Conservation (phyloP, 768 basidiomycete genomes). For the Rhodotorula babjevae region DNA sequence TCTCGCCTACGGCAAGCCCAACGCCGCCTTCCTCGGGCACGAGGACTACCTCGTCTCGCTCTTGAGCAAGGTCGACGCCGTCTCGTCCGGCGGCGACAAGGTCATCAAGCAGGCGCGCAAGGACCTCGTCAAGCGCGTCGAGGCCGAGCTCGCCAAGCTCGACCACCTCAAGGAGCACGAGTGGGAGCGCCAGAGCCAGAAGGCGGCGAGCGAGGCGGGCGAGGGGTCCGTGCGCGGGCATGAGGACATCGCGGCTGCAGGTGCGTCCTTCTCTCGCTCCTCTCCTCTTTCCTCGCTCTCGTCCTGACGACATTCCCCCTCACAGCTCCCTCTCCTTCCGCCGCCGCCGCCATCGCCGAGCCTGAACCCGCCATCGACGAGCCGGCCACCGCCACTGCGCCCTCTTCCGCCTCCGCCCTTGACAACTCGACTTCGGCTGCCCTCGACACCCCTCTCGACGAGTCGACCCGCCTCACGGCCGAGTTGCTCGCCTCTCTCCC, state of each 20-base stretch:
- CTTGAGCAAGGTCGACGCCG: slow-evolving; percentile 24
- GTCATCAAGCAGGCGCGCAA: slow-evolving; percentile 30
- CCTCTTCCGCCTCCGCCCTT: background rate
- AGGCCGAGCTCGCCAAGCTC: slow-evolving; percentile 19
- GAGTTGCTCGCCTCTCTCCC: background rate
- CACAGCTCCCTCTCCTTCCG: background rate
- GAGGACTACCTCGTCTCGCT: slow-evolving; percentile 31
- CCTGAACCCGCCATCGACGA: background rate
- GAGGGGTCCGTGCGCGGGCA: background rate
- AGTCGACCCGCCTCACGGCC: background rate
- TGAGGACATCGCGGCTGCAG: background rate
- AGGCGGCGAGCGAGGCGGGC: background rate
- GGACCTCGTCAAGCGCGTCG: slow-evolving; percentile 22
- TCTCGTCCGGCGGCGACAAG: slow-evolving; percentile 22
- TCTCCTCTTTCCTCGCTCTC: background rate
- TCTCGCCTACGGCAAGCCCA: slow-evolving; percentile 58
- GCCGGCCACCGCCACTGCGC: background rate
- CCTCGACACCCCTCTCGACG: background rate
- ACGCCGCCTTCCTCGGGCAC: slow-evolving; percentile 27
- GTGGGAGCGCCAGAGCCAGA: slow-evolving; percentile 20
- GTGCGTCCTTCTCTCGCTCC: background rate
- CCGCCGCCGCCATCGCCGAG: background rate
- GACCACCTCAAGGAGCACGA: slow-evolving; percentile 22
- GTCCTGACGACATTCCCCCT: too few species aligned
- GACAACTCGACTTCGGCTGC: too few species aligned